phyloP scores from a whole-genome alignment of 2,329 filamentous ascomycete species.

The Clonostachys byssicola region DNA sequence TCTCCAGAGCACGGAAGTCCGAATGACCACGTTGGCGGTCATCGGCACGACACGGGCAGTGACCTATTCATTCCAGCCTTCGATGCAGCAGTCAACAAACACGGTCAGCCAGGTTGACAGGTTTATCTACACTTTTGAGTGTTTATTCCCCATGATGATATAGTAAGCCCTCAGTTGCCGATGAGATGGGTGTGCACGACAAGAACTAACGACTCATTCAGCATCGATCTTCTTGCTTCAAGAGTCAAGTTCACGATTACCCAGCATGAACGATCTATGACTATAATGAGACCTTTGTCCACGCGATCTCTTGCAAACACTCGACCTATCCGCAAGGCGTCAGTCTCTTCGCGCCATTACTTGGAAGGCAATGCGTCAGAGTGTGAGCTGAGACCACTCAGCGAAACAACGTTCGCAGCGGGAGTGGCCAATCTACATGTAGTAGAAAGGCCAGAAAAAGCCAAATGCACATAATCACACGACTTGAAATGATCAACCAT shows the following conservation, averaged over 20 bases:
- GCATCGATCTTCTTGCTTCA: conserved; percentile 20
- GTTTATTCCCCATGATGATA: conserved; percentile 30
- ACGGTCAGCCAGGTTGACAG: conserved; percentile 25
- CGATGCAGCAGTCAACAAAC: conserved; percentile 21
- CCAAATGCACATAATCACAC: no score
- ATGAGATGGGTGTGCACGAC: not conserved
- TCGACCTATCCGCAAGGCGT: no score
- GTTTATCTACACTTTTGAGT: conserved; percentile 30
- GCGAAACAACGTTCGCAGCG: no score
- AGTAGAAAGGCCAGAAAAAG: no score
- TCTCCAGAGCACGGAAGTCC: conserved; percentile 28
- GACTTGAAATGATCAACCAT: no score
- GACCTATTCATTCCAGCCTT: conserved; percentile 27
- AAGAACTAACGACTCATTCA: not conserved
- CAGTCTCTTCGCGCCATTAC: no score
- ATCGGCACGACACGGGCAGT: conserved; percentile 26
- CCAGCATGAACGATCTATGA: not conserved
- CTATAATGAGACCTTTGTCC: no score
- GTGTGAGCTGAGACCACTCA: no score
- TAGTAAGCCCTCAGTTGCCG: conserved; percentile 5
- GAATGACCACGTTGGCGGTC: conserved; percentile 23
- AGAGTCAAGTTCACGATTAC: conserved; percentile 9
- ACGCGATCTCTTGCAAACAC: no score
- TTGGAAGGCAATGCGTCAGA: no score
- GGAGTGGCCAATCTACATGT: no score